Evolutionary conservation across 345 rosid species (phyloP).

Genomic region (Arabidopsis thaliana): DNA sequence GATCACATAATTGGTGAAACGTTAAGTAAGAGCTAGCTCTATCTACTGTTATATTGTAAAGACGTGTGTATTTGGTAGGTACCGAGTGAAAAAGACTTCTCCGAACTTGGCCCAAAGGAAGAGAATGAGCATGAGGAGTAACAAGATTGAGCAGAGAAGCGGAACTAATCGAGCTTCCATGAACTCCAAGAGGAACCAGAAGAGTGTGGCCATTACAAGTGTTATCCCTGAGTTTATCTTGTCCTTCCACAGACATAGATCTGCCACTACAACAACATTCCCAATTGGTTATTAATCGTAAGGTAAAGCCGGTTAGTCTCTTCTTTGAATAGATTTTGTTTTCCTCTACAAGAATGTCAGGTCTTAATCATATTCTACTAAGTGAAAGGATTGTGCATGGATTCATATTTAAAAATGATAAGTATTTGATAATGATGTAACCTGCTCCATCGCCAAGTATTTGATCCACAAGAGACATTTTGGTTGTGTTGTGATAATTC

Average conservation of each 20-base stretch:
- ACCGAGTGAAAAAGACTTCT: conserved; percentile 26
- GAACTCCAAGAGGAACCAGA: conserved; percentile 33
- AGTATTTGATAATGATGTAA: conserved; percentile 22
- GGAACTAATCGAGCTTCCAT: conserved; percentile 25
- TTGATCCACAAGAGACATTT: conserved; percentile 32
- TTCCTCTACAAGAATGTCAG: not conserved
- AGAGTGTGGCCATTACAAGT: conserved; percentile 30
- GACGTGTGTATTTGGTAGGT: not conserved
- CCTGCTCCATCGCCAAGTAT: conserved; percentile 36
- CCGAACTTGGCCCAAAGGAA: conserved; percentile 40
- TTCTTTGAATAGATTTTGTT: not conserved
- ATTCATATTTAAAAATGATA: conserved; percentile 6
- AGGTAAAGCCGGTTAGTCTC: not conserved
- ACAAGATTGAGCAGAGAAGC: conserved; percentile 10
- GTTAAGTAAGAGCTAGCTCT: not conserved
- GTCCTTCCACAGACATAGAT: conserved; percentile 39
- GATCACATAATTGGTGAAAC: not conserved
- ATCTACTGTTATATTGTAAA: not conserved
- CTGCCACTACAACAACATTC: conserved; percentile 33
- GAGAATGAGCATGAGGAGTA: conserved; percentile 31
- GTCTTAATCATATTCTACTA: not conserved
- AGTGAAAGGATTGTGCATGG: too few species aligned
- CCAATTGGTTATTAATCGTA: not conserved
- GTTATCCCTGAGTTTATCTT: conserved; percentile 27
- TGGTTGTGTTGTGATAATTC: conserved; percentile 5